Conservation (phyloP, 176 grass and related monocot genomes). For the Themeda triandra region DNA sequence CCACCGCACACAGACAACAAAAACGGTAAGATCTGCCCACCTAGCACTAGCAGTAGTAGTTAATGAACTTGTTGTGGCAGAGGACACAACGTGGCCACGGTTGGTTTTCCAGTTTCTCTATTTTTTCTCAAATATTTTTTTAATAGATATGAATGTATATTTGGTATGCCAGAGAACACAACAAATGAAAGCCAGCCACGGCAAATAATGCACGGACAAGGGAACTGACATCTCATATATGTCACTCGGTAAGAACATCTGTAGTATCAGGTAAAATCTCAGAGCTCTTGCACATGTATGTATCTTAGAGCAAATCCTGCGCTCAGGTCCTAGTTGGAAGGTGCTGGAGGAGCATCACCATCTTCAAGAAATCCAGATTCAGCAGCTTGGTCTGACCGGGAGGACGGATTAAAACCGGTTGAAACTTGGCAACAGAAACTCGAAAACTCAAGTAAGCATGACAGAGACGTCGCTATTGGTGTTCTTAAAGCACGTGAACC, state of each 20-base stretch:
- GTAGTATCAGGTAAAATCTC: neutral
- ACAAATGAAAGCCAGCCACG: neutral
- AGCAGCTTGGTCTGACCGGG: conserved; percentile 67
- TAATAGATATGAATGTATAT: neutral
- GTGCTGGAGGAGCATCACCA: conserved; percentile 91
- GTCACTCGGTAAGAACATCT: neutral
- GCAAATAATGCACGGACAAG: neutral
- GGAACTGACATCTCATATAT: neutral
- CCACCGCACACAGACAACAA: no score
- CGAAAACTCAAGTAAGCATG: neutral
- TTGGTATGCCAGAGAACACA: no score
- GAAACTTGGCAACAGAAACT: neutral
- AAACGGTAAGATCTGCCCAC: no score
- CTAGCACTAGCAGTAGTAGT: neutral
- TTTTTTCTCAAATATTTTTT: neutral
- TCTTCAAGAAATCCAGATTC: conserved; percentile 82
- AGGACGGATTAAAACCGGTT: neutral
- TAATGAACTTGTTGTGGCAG: neutral
- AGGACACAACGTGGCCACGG: neutral
- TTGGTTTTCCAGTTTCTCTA: neutral
- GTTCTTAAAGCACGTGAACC: no score
- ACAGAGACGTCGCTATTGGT: conserved; percentile 1
- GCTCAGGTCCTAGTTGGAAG: conserved; percentile 25
- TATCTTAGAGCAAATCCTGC: conserved; percentile 72
- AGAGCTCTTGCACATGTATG: neutral